Evolutionary conservation across 495 filamentous ascomycete species (phyloP), one percentile per base, ranked within the genome.

Genomic region (Pseudevernia furfuracea): DNA sequence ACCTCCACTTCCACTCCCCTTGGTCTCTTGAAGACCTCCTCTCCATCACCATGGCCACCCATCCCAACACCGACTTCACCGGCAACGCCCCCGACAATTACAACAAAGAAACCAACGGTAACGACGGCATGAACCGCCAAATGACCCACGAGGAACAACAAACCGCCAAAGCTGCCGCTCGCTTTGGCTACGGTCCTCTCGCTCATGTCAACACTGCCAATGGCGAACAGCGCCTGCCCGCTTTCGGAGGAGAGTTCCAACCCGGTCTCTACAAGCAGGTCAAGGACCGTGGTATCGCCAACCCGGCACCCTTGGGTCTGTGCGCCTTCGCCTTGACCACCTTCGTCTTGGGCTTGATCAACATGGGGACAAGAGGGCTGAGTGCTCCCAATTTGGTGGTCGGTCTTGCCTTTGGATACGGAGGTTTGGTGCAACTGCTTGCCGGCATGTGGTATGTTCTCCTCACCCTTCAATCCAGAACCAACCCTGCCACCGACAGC

Each of bases 231-330:
- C 76, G 80, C 46, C 78, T 91, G 41, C 89, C 87, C 34, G 89
- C 93, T 75, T 97, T 95, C 74, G 93, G 93, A 74, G 92, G 92
- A 84, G 91, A 94, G 69, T 92, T 96, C 81, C 93, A 97, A 78
- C 93, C 93, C 60, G 94, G 91, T 85, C 84, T 91, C 58, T 96
- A 91, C 82, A 85, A 82, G 75, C 76, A 86, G 39, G 85, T 86
- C 71, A 85, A 85, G 74, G 73, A 80, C 63, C 87, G 91, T 77
- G 95, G 93, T 79, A 86, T 93, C 74, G 90, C 82, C 79, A 93
- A 93, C 75, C 90, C 90, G 30, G 92, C 90, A 55, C 92, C 93
- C 46, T 82, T 96, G 48, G 90, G 90, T 69, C 84, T 94, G 63
- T 83, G 79, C 61, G 94, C 89, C 81, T 97, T 97, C 83, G 94